Conservation (phyloP, 2,329 filamentous ascomycete genomes). For the Botrytis galanthina region DNA sequence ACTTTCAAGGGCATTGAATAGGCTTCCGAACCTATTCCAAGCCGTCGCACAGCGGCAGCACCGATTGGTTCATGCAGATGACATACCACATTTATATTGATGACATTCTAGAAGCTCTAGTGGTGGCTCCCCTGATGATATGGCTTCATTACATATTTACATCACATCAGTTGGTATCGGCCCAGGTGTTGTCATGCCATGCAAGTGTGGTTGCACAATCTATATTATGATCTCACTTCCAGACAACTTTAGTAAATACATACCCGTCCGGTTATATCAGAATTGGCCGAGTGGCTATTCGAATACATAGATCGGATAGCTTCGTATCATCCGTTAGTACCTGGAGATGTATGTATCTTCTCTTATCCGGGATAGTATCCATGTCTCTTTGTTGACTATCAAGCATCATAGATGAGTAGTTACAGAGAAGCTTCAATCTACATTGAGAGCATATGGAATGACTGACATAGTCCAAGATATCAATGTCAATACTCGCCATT, state of each 20-base stretch:
- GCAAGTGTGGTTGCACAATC: neutral
- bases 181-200: neutral
- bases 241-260: too few relatives aligned
- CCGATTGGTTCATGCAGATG: neutral
- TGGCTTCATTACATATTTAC: neutral
- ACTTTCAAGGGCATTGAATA: neutral
- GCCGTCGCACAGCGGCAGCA: neutral
- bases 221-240: neutral
- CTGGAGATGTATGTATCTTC: neutral
- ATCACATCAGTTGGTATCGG: too few relatives aligned
- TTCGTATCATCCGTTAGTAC: neutral
- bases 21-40: neutral
- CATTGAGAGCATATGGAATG: neutral
- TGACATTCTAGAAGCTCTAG: neutral
- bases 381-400: neutral
- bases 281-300: neutral
- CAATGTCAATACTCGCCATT: neutral
- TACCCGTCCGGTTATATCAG: neutral
- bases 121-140: neutral
- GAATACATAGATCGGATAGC: neutral
- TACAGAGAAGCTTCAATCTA: neutral
- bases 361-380: neutral
- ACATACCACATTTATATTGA: neutral
- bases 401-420: neutral
- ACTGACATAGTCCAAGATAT: neutral